These are phyloP conservation scores for Didymella arachidicola DNA, from an alignment of 2,329 filamentous ascomycete genomes.

Conservation along the genomic window DNA sequence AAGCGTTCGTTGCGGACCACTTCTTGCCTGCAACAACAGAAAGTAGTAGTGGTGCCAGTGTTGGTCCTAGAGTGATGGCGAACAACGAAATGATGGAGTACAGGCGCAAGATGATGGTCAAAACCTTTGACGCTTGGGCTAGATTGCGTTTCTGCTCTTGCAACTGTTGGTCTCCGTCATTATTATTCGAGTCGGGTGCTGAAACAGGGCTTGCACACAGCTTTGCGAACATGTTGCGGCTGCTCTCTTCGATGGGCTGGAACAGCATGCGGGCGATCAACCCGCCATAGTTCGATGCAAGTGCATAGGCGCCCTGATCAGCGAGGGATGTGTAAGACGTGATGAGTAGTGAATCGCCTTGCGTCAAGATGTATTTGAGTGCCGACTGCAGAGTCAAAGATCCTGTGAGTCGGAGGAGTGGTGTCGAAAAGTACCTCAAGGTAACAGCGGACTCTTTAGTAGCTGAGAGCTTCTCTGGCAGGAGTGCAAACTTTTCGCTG, in stretches of 20 bases:
- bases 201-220: slow-evolving; percentile 63
- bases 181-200: slow-evolving; percentile 22
- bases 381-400: slow-evolving; percentile 87
- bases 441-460: slow-evolving; percentile 37
- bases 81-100: slow-evolving; percentile 78
- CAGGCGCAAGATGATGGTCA: slow-evolving; percentile 70
- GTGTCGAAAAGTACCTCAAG: slow-evolving; percentile 65
- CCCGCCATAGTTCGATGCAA: slow-evolving; percentile 92
- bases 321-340: slow-evolving; percentile 76
- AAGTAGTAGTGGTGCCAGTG: slow-evolving; percentile 76
- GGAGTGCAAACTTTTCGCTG: slow-evolving; percentile 72
- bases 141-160: slow-evolving; percentile 37
- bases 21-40: slow-evolving; percentile 76
- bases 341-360: slow-evolving; percentile 91
- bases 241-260: slow-evolving; percentile 94
- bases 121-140: slow-evolving; percentile 57
- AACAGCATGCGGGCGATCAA: slow-evolving; percentile 88
- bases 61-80: slow-evolving; percentile 74
- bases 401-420: slow-evolving; percentile 75
- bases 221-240: slow-evolving; percentile 86
- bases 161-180: slow-evolving; percentile 8
- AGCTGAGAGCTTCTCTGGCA: slow-evolving; percentile 56
- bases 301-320: slow-evolving; percentile 88
- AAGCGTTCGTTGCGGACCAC: slow-evolving; percentile 79
- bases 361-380: slow-evolving; percentile 91